These are phyloP conservation scores for Globisporangium carolinianum DNA, from an alignment of 352 stramenopile species.

Conservation along the genomic window DNA sequence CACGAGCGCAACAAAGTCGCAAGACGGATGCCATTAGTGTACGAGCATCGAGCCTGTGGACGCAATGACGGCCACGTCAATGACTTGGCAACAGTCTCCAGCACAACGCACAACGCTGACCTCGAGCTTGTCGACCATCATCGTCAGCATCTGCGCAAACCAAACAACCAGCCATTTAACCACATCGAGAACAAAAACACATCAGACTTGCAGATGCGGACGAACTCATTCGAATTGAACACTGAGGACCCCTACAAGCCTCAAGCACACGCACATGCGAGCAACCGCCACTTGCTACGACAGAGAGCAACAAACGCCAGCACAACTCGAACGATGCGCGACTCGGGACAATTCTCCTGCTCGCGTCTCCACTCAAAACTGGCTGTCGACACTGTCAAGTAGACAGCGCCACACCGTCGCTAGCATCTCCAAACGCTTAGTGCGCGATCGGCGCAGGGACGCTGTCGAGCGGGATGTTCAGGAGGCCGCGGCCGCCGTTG, in stretches of 20 bases:
- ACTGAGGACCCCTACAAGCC: neutral
- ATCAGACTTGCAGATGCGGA: neutral
- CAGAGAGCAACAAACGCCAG: neutral
- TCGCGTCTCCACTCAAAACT: slow-evolving; percentile 5
- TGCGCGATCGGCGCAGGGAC: slow-evolving; percentile 2
- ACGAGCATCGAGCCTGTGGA: too few relatives aligned
- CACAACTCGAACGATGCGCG: neutral
- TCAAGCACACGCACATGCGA: neutral
- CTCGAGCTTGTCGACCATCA: neutral
- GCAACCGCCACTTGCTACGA: neutral
- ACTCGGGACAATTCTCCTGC: neutral
- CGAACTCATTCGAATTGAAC: slow-evolving; percentile 2
- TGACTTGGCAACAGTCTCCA: too few relatives aligned
- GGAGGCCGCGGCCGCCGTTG: slow-evolving; percentile 92
- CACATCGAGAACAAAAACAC: neutral
- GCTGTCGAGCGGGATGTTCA: slow-evolving; percentile 66
- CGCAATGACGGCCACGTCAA: too few relatives aligned
- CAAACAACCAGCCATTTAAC: neutral
- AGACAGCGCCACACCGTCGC: neutral
- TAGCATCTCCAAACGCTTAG: neutral
- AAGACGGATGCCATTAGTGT: too few relatives aligned
- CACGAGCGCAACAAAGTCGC: too few relatives aligned
- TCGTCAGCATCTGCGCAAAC: too few relatives aligned
- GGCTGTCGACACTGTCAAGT: too few relatives aligned
- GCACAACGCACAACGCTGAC: too few relatives aligned